Conservation (phyloP, 2,329 filamentous ascomycete genomes). For the Botrytis fragariae region DNA sequence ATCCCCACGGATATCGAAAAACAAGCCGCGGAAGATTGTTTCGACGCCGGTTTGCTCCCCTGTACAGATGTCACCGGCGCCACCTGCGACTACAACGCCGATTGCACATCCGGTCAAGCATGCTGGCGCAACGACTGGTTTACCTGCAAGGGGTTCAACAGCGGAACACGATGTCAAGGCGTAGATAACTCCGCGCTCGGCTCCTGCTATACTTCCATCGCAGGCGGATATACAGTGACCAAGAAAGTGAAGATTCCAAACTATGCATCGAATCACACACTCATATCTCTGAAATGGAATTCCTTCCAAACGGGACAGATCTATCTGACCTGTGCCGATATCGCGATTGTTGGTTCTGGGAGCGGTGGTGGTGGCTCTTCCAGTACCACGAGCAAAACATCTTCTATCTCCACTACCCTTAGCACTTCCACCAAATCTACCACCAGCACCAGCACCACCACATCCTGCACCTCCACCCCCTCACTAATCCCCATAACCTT, state of each 20-base stretch:
- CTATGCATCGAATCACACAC: conserved; percentile 47
- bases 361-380: conserved; percentile 7
- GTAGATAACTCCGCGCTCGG: neutral
- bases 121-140: conserved; percentile 55
- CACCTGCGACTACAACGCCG: conserved; percentile 48
- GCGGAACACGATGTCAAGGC: conserved; percentile 35
- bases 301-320: conserved; percentile 54
- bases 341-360: conserved; percentile 41
- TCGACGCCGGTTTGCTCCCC: conserved; percentile 46
- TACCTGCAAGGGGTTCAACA: conserved; percentile 49
- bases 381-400: conserved; percentile 19
- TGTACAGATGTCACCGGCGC: conserved; percentile 53
- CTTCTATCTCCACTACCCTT: conserved; percentile 20
- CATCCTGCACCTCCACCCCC: conserved; percentile 40
- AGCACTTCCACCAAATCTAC: conserved; percentile 18
- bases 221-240: neutral
- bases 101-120: conserved; percentile 45
- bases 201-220: neutral
- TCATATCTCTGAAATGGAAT: conserved; percentile 54
- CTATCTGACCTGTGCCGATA: conserved; percentile 53
- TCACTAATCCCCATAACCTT: conserved; percentile 61
- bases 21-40: conserved; percentile 53
- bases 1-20: conserved; percentile 52
- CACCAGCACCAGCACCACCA: conserved; percentile 38
- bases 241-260: conserved; percentile 6